These are phyloP conservation scores for Barnettozyma botsteinii DNA, from an alignment of 805 yeast species.

Conservation along the genomic window DNA sequence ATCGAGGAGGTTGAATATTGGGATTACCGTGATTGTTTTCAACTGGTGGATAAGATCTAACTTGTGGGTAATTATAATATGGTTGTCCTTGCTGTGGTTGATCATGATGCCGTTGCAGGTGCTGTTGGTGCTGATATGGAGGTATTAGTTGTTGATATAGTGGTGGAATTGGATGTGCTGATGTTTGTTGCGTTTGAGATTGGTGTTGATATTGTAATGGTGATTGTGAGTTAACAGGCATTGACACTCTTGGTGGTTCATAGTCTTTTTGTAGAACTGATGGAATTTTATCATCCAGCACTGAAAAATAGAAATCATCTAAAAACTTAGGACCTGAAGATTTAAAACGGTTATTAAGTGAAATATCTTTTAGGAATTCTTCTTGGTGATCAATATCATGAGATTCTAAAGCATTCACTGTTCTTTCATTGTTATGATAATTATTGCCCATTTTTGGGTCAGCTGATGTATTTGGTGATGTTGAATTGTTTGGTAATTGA, in stretches of 20 bases:
- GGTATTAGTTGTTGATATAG: too few relatives aligned
- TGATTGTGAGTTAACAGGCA: too few relatives aligned
- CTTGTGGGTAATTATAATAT: too few relatives aligned
- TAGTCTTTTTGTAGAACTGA: too few relatives aligned
- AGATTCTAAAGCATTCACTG: neutral
- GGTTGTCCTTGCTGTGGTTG: too few relatives aligned
- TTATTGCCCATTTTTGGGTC: neutral
- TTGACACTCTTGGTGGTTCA: too few relatives aligned
- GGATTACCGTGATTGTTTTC: too few relatives aligned
- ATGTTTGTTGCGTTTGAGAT: neutral
- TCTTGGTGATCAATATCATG: constrained; percentile 3
- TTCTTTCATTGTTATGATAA: neutral
- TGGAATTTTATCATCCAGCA: constrained; percentile 10
- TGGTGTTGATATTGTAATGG: too few relatives aligned
- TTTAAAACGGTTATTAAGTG: constrained; percentile 12
- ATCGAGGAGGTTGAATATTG: too few relatives aligned
- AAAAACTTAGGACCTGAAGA: constrained; percentile 17
- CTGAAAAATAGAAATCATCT: constrained; percentile 20
- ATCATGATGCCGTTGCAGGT: too few relatives aligned
- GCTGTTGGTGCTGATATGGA: too few relatives aligned
- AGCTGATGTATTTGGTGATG: neutral
- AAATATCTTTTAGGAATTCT: constrained; percentile 18
- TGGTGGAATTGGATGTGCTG: neutral
- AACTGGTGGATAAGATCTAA: too few relatives aligned
- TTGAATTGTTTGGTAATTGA: neutral